These are phyloP conservation scores for Arachis monticola DNA, from an alignment of 331 rosid genomes.

Conservation along the genomic window DNA sequence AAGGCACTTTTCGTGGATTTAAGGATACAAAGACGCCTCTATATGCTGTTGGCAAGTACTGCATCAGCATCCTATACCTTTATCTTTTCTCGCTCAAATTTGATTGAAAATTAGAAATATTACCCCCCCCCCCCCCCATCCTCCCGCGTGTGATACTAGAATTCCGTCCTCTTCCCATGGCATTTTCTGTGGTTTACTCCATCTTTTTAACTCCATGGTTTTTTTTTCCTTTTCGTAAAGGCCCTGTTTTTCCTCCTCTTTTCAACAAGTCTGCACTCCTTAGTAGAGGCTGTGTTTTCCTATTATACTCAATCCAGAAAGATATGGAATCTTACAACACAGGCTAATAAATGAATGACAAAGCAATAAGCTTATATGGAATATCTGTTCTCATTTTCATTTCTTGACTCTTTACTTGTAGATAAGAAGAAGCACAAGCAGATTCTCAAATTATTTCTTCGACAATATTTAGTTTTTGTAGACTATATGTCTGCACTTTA, in stretches of 20 bases:
- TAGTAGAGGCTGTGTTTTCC: constrained; percentile 16
- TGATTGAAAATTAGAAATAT: neutral
- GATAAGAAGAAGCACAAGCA: constrained; percentile 3
- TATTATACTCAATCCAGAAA: constrained; percentile 11
- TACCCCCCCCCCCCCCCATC: no score
- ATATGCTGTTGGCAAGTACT: constrained; percentile 81
- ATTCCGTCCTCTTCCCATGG: neutral
- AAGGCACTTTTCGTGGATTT: constrained; percentile 95
- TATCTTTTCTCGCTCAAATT: constrained; percentile 14
- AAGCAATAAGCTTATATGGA: neutral
- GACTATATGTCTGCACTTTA: no score
- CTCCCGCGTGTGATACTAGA: neutral
- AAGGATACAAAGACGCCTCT: constrained; percentile 91
- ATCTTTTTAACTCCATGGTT: neutral
- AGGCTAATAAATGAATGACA: constrained; percentile 2
- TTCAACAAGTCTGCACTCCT: neutral
- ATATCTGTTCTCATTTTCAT: constrained; percentile 5
- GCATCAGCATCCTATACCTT: constrained; percentile 34
- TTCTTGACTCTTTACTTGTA: neutral
- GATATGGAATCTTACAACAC: neutral
- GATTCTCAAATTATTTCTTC: constrained; percentile 23
- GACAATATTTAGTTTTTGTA: neutral
- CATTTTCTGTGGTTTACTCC: neutral
- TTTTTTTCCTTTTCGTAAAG: neutral
- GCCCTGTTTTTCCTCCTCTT: no score